Evolutionary conservation across 768 basidiomycete genomes (phyloP).

Genomic region (Podaxis sp.): DNA sequence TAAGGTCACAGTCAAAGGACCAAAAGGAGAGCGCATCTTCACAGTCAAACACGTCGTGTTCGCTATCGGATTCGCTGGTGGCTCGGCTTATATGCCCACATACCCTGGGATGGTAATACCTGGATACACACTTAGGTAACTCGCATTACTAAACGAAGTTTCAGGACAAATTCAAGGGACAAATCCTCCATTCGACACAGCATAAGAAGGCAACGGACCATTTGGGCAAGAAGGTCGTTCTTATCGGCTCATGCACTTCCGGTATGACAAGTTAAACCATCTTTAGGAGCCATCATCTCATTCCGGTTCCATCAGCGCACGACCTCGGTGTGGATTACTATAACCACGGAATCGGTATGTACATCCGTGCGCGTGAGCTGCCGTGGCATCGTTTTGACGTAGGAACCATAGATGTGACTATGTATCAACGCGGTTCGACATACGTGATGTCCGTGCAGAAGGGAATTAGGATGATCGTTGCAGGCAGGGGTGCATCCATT

Average conservation of each 20-base stretch:
- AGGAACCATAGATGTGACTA: conserved; percentile 39
- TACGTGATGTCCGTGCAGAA: conserved; percentile 47
- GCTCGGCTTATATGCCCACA: conserved; percentile 42
- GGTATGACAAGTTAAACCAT: conserved; percentile 20
- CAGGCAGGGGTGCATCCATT: conserved; percentile 11
- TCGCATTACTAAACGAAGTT: not conserved
- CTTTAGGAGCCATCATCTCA: not conserved
- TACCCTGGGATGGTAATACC: conserved; percentile 41
- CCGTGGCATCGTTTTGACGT: conserved; percentile 27
- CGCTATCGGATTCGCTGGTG: conserved; percentile 52
- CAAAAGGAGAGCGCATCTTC: conserved; percentile 43
- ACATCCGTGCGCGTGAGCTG: conserved; percentile 22
- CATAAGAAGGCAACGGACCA: conserved; percentile 47
- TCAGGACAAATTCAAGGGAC: conserved; percentile 49
- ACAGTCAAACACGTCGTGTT: conserved; percentile 51
- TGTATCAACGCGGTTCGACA: conserved; percentile 51
- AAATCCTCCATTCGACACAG: conserved; percentile 49
- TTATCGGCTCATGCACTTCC: conserved; percentile 59
- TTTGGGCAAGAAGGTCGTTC: conserved; percentile 54
- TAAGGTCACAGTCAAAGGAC: conserved; percentile 7
- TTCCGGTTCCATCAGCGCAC: conserved; percentile 26
- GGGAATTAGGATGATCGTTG: conserved; percentile 24
- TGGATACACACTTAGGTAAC: not conserved
- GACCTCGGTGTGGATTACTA: conserved; percentile 38
- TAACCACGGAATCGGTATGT: conserved; percentile 35